Percentiles rank a stretch among this genome's conserved stretches.
phyloP scores from a whole-genome alignment of 768 basidiomycete species.

The Phanerochaete carnosa region DNA sequence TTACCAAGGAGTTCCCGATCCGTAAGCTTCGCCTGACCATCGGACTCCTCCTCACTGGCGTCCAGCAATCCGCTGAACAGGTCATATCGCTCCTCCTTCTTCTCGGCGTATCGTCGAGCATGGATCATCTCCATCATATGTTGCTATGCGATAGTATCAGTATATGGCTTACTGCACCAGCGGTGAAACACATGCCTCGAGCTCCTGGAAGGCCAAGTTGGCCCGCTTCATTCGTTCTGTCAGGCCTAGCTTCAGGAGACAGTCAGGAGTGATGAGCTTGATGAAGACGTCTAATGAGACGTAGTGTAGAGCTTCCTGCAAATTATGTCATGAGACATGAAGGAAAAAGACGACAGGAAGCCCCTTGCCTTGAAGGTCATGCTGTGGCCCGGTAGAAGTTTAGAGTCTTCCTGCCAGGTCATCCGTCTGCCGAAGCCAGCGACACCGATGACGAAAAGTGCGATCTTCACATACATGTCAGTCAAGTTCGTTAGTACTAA shows the following conservation, averaged over 20 bases:
- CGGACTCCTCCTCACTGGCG: slow-evolving; percentile 38
- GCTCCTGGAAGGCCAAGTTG: slow-evolving; percentile 23
- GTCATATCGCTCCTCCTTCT: slow-evolving; percentile 42
- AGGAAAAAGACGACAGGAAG: not conserved
- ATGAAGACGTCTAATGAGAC: slow-evolving; percentile 26
- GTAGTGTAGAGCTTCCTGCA: slow-evolving; percentile 24
- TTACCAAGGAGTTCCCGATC: slow-evolving; percentile 41
- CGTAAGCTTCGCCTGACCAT: slow-evolving; percentile 30
- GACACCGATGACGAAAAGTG: slow-evolving; percentile 51
- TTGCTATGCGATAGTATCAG: slow-evolving; percentile 20
- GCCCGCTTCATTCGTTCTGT: slow-evolving; percentile 19
- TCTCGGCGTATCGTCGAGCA: slow-evolving; percentile 33
- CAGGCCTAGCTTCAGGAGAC: slow-evolving; percentile 19
- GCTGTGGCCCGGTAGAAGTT: slow-evolving; percentile 38
- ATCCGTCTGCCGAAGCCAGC: slow-evolving; percentile 54
- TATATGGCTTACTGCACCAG: not conserved
- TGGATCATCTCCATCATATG: slow-evolving; percentile 56
- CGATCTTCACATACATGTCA: slow-evolving; percentile 34
- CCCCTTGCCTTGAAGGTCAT: slow-evolving; percentile 24
- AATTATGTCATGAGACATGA: not conserved
- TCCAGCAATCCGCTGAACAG: slow-evolving; percentile 49
- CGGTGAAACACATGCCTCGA: slow-evolving; percentile 20
- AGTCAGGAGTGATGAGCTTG: slow-evolving; percentile 23
- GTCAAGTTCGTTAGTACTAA: not conserved
- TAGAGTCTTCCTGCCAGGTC: slow-evolving; percentile 44